These are phyloP conservation scores for Pseudozyma thailandica DNA, from an alignment of 1,284 basidiomycete genomes.

Conservation along the genomic window DNA sequence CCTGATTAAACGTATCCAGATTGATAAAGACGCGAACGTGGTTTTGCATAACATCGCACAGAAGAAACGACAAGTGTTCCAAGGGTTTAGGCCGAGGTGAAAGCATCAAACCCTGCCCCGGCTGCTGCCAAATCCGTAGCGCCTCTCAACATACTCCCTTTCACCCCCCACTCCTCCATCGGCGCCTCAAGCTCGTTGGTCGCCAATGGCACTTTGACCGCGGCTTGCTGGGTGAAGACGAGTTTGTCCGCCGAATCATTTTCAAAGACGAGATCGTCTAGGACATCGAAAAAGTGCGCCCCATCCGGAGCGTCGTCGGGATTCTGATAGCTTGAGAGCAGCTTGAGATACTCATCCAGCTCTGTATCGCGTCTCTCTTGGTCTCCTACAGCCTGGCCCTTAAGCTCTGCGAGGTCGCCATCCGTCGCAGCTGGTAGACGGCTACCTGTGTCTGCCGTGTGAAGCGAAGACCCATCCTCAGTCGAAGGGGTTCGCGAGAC, in stretches of 20 bases:
- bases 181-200: constrained; percentile 6
- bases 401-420: constrained; percentile 5
- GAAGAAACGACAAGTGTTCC: too few species aligned
- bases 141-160: constrained; percentile 12
- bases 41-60: too few species aligned
- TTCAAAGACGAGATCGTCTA: constrained; percentile 44
- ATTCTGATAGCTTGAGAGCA: constrained; percentile 47
- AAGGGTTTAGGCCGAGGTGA: constrained; percentile 18
- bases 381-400: not conserved
- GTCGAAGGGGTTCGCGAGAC: constrained; percentile 23
- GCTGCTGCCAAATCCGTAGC: constrained; percentile 27
- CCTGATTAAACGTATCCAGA: too few species aligned
- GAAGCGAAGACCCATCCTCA: constrained; percentile 23
- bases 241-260: constrained; percentile 24
- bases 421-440: not conserved
- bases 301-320: constrained; percentile 41
- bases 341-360: constrained; percentile 38
- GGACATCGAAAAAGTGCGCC: constrained; percentile 36
- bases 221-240: constrained; percentile 10
- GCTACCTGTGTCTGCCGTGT: constrained; percentile 8
- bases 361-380: constrained; percentile 21
- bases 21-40: too few species aligned
- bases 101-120: constrained; percentile 32
- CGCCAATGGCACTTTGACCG: not conserved
- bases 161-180: too few species aligned